Conservation (phyloP, 371 early-diverging fungal species). For the Sporodiniella umbellata region DNA sequence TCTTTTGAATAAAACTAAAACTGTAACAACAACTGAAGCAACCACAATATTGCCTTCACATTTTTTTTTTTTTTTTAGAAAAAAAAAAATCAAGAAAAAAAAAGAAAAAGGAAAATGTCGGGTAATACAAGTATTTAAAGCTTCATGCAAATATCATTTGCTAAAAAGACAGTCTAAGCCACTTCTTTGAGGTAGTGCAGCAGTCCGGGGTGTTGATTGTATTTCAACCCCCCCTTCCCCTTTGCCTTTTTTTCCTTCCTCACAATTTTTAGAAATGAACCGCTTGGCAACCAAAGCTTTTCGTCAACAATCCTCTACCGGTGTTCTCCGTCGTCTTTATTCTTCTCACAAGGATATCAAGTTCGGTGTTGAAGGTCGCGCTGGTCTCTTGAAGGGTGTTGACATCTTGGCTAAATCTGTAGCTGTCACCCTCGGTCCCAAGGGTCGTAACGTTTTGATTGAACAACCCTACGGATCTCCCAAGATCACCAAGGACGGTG, state of each 20-base stretch:
- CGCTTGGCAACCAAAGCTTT: constrained; percentile 33
- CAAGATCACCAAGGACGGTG: constrained; percentile 99
- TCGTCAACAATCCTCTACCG: constrained; percentile 23
- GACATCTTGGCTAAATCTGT: constrained; percentile 96
- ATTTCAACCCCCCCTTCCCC: background rate
- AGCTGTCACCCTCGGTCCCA: constrained; percentile 97
- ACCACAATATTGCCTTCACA: no score
- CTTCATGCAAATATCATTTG: background rate
- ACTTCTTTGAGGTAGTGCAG: constrained; percentile 3
- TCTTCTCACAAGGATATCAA: constrained; percentile 92
- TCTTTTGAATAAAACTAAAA: no score
- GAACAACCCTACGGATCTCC: constrained; percentile 96
- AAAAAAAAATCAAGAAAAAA: no score
- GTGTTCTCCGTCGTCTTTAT: constrained; percentile 64
- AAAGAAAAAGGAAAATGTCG: no score
- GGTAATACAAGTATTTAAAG: no score
- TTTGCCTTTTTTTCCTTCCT: constrained; percentile 1
- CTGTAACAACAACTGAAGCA: no score
- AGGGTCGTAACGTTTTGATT: constrained; percentile 97
- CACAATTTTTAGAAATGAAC: constrained; percentile 26
- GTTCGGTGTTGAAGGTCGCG: constrained; percentile 96
- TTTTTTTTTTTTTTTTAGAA: no score
- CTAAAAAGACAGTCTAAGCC: no score
- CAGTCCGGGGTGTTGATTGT: constrained; percentile 1
- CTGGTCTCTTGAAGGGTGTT: constrained; percentile 88